Evolutionary conservation across 306 rosid species (phyloP).

Genomic region (Ziziphus jujuba): DNA sequence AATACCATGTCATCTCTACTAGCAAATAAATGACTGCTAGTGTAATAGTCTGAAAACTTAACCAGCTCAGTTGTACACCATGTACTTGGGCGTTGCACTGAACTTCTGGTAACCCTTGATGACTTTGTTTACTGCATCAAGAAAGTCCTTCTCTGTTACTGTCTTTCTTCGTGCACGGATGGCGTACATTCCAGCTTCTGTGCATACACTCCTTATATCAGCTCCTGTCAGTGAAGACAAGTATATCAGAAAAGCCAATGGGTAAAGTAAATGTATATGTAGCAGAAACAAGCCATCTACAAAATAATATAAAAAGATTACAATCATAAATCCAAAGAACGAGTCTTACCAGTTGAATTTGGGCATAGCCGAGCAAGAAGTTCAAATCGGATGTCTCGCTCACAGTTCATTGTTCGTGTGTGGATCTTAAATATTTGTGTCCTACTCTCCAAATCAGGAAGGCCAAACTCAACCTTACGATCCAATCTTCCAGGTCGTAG

Average conservation of each 20-base stretch:
- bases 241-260: conserved; percentile 25
- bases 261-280: neutral
- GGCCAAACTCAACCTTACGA: conserved; percentile 98
- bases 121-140: conserved; percentile 96
- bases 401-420: conserved; percentile 97
- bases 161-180: conserved; percentile 98
- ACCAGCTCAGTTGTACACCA: conserved; percentile 81
- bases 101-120: conserved; percentile 98
- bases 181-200: conserved; percentile 99
- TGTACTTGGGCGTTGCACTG: conserved; percentile 98
- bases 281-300: neutral
- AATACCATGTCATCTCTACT: conserved; percentile 6
- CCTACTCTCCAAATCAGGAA: conserved; percentile 96
- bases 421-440: conserved; percentile 97
- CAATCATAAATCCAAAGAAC: neutral
- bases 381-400: conserved; percentile 90
- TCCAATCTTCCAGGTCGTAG: conserved; percentile 95
- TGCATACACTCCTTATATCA: conserved; percentile 96
- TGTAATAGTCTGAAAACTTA: neutral
- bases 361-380: conserved; percentile 98
- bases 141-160: conserved; percentile 95
- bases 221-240: conserved; percentile 57
- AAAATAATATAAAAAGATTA: neutral
- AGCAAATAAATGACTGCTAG: neutral
- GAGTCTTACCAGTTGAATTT: conserved; percentile 79